A percentile compares a stretch with the other conserved stretches of the same genome.
phyloP scores from a whole-genome alignment of 495 filamentous ascomycete species.

The Neurospora discreta region DNA sequence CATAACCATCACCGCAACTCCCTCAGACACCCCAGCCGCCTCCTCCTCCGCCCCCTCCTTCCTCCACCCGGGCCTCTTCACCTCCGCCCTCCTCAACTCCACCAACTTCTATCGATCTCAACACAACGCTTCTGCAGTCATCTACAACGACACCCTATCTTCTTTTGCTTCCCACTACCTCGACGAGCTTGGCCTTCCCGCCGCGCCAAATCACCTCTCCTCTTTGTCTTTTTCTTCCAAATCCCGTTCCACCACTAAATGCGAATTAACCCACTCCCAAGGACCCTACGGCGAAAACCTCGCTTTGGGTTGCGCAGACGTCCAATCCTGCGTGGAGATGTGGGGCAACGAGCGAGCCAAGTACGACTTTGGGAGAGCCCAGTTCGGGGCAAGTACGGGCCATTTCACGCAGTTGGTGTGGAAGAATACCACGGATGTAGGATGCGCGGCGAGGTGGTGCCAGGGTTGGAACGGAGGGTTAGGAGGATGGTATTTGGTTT shows the following conservation, averaged over 20 bases:
- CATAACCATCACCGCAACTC: constrained; percentile 15
- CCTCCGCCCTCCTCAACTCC: constrained; percentile 47
- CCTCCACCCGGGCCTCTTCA: constrained; percentile 37
- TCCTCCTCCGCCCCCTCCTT: constrained; percentile 29
- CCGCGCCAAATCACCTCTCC: too few relatives aligned
- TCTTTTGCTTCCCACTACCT: constrained; percentile 37
- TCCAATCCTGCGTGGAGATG: constrained; percentile 43
- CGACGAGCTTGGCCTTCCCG: not conserved
- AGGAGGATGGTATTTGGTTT: constrained; percentile 62
- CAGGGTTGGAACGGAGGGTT: constrained; percentile 14
- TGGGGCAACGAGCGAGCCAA: constrained; percentile 54
- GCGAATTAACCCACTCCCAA: constrained; percentile 51
- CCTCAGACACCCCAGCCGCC: constrained; percentile 10
- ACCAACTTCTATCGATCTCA: constrained; percentile 56
- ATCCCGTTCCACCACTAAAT: constrained; percentile 17
- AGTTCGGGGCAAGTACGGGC: constrained; percentile 55
- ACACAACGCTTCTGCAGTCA: constrained; percentile 50
- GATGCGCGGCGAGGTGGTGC: constrained; percentile 56
- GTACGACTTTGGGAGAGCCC: constrained; percentile 47
- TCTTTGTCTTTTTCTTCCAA: too few relatives aligned
- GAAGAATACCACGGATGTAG: constrained; percentile 56
- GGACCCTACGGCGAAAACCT: constrained; percentile 73
- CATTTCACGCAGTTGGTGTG: constrained; percentile 84
- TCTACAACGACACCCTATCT: constrained; percentile 56
- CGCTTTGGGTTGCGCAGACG: constrained; percentile 54